Evolutionary conservation across 1,139 yeast species (phyloP), one percentile per base, ranked within the genome.

Genomic region (Nakaseomyces bracarensis): DNA sequence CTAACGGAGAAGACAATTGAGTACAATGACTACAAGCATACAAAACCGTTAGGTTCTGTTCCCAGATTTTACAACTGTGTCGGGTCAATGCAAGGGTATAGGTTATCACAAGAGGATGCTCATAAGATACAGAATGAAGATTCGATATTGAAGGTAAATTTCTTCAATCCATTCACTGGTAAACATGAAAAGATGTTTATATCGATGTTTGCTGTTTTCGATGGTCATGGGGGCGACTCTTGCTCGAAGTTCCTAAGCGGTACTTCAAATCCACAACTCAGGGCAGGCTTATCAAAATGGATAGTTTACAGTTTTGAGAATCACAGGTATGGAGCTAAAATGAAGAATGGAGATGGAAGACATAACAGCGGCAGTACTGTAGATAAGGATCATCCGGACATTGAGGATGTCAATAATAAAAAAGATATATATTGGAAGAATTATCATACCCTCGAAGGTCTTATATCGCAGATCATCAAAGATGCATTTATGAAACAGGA

Each of bases 11-110:
- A 80, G 58, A 64, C 74, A 36, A 71, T 82, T 40, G 72, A 70
- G 31, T 65, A 67, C 46, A 65, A 65, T 42, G 64, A 64, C 31
- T 72, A 70, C 47, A 53, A 46, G 40, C 21, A 37, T 41, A 18
- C 16, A 39, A 16, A 37, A 21, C 31, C 40, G 30, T 8, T 31
- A 38, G 15, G 26, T 34, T 15, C 29, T 36, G 29, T 45, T 40
- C 44, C 57, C 13, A 51, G 55, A 20, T 62, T 78, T 40, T 70
- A 79, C 18, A 80, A 79, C 54, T 72, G 79, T 43, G 67, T 82
- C 7, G 91, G 89, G 2, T 74, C 83, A 28, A 82, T 82, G 85
- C 89, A 82, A 57, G 91, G 93, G 3, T 82, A 81, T 60, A 63
- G 93, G 40, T 66, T 77, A 58, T 70, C 82, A 9, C 84, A 82